A percentile compares a stretch with the other conserved stretches of the same genome.
Conservation (phyloP, 2,329 filamentous ascomycete species). For the Celoporthe dispersa region DNA sequence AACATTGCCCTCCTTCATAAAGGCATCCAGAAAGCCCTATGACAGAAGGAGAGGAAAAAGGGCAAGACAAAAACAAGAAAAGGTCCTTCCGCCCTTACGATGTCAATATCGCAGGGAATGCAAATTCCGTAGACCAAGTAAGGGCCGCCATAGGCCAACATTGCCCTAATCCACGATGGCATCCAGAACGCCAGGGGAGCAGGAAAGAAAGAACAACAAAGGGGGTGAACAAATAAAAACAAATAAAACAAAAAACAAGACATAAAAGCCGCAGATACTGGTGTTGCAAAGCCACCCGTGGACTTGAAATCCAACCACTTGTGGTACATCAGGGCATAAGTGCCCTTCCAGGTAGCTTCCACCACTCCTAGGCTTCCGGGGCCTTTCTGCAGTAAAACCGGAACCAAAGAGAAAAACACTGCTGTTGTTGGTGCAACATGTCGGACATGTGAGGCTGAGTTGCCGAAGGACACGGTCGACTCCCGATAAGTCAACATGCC, state of each 20-base stretch:
- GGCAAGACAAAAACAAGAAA: neutral
- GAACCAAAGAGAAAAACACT: neutral
- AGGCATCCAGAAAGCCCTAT: too few relatives aligned
- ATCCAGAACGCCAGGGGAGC: neutral
- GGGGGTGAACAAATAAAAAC: too few relatives aligned
- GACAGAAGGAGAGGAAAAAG: neutral
- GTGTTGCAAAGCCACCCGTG: neutral
- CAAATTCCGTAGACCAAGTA: neutral
- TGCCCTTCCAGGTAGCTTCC: neutral
- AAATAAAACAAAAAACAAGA: neutral
- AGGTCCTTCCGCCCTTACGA: neutral
- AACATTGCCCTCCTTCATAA: too few relatives aligned
- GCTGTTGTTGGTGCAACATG: neutral
- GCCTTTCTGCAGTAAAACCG: neutral
- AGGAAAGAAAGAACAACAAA: neutral
- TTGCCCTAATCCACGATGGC: neutral
- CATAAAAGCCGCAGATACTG: neutral
- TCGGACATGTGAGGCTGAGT: neutral
- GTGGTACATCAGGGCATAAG: neutral
- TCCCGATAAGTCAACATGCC: neutral
- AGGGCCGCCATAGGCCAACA: neutral
- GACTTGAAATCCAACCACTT: neutral
- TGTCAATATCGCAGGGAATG: neutral
- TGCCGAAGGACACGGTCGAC: neutral
- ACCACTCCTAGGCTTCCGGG: neutral